A percentile compares a stretch with the other conserved stretches of the same genome.
Evolutionary conservation across 75 land plant species (phyloP).

Genomic region (Selaginella tamariscina): DNA sequence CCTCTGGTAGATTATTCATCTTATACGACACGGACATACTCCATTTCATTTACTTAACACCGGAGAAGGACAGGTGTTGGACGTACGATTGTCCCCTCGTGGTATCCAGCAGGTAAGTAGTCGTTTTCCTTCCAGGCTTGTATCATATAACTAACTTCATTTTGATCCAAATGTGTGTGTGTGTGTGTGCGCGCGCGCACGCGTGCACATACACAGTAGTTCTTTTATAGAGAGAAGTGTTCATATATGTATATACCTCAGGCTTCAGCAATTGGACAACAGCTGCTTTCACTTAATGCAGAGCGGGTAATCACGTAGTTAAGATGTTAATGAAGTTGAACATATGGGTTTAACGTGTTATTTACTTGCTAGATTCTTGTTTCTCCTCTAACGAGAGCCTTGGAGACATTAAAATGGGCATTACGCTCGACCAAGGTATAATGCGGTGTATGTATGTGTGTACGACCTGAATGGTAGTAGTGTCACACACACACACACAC

Average conservation of each 20-base stretch:
- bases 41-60: background rate
- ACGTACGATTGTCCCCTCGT: constrained; percentile 20
- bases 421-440: constrained; percentile 20
- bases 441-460: background rate
- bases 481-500: background rate
- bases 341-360: background rate
- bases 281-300: constrained; percentile 19
- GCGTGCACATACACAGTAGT: background rate
- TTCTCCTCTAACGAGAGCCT: constrained; percentile 27
- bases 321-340: background rate
- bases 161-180: background rate
- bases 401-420: constrained; percentile 26
- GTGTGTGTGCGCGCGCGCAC: background rate
- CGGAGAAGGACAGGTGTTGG: constrained; percentile 12
- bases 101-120: constrained; percentile 23
- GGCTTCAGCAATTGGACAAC: constrained; percentile 18
- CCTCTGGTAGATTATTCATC: constrained; percentile 27
- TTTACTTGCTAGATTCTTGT: constrained; percentile 15
- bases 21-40: constrained; percentile 30
- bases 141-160: background rate
- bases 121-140: background rate
- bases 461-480: background rate
- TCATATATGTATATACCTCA: constrained; percentile 6
- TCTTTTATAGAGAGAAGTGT: background rate
- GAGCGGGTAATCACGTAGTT: constrained; percentile 16